Base-by-base conservation (phyloP, 2,329 filamentous ascomycete species). In the Beauveria sp. region DNA sequence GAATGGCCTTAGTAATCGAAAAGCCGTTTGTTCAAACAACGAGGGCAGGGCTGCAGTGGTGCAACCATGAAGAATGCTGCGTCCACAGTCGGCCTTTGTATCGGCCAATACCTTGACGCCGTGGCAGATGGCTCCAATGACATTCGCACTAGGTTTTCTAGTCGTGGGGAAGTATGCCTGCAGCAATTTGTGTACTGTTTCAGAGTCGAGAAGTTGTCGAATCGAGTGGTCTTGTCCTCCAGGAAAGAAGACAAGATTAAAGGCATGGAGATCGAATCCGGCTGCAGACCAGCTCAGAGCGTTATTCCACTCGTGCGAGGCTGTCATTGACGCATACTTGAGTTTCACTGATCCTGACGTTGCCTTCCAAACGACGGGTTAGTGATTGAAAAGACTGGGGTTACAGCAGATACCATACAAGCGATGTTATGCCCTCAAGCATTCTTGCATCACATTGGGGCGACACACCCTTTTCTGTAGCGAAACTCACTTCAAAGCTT, bases 191-290 rank as follows among this genome's bases (percentile, higher is more conserved):
- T 83, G 80, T 5, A 81, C 74, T 7, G 67, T 65, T 2, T 71
- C 65, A 3, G 79, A 80, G 63, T 83, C 80, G 64, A 83, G 78
- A 61, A 83, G 69, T 66, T 83, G 80, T 1, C 74, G 73, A 1
- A 83, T 78, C 14, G 72, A 69, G 70, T 81, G 83, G 24, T 83
- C 80, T 66, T 83, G 81, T 4, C 81, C 80, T 14, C 81, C 80
- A 1, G 81, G 80, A 1, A 83, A 69, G 65, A 82, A 76, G 48
- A 82, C 75, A 28, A 83, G 73, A 62, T 80, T 76, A 65, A 77
- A 83, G 10, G 70, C 62, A 26, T 75, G 73, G 54, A 82, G 73
- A 18, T 71, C 72, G 68, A 83, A 82, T 61, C 64, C 71, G 7
- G 74, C 67, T 0, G 74, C 68, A 2, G 76, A 72, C 80, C 80